phyloP scores from a whole-genome alignment of 1,284 basidiomycete genomes.

The Marasmius tenuissimus region DNA sequence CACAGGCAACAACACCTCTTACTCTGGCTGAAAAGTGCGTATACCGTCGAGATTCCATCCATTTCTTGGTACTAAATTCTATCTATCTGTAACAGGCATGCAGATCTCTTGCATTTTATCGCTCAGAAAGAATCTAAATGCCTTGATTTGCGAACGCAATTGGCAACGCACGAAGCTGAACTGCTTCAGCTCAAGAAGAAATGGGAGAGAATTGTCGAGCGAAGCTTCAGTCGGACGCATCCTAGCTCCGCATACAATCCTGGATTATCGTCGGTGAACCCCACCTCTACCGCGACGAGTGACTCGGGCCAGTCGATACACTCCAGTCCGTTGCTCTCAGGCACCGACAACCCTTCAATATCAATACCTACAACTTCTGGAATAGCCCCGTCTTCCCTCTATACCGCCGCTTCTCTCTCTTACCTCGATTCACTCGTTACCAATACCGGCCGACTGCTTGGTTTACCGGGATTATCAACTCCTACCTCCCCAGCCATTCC shows the following conservation, averaged over 20 bases:
- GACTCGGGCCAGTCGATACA: no score
- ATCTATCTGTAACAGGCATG: conserved; percentile 50
- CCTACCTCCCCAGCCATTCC: no score
- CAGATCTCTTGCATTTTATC: conserved; percentile 73
- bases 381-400: background rate
- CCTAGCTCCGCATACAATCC: background rate
- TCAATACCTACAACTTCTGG: background rate
- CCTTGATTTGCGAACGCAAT: conserved; percentile 72
- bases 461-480: background rate
- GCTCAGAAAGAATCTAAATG: conserved; percentile 83
- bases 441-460: background rate
- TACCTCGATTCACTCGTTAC: conserved; percentile 12
- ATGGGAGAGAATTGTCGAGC: conserved; percentile 76
- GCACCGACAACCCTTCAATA: background rate
- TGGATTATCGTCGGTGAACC: background rate
- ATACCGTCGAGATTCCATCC: background rate
- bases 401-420: conserved; percentile 12
- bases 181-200: conserved; percentile 63
- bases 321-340: no score
- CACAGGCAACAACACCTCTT: conserved; percentile 39
- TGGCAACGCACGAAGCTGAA: conserved; percentile 68
- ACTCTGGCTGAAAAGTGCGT: conserved; percentile 63
- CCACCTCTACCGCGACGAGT: no score
- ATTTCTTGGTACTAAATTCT: background rate
- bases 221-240: conserved; percentile 44